Base-by-base conservation (phyloP, 2,329 filamentous ascomycete genomes). In the Phialophora tarda region DNA sequence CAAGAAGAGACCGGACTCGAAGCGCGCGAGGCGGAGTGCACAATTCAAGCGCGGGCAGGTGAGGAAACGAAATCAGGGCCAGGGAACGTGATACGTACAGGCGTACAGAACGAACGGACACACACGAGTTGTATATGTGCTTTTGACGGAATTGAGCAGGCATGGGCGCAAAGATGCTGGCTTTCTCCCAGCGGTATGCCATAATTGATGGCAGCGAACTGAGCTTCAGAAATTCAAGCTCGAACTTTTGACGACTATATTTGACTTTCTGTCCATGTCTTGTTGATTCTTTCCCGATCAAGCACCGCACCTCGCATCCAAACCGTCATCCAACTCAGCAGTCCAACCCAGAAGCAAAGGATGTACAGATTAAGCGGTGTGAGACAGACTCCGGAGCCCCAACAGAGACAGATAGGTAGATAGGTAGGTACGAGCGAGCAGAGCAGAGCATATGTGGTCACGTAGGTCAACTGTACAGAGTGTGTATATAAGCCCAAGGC, bases 1-100 rank as follows among this genome's bases (percentile, higher is more conserved):
- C 12, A 61, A 51, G 59, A 61, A 30, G 24, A 26, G 48, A 23
- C 59, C 59, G 12, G 21, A 26, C n/a, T 61, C 59, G 12, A 54
- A 53, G 21, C 38, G 44, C 17, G 59, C 59, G 6, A 30, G 38
- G 30, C 21, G 59, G n/a, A 44, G 59, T 61, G 59, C 47, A 10
- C 28, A 61, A 12, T 61, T 38, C 32, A 51, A 51, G 47, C 47
- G 47, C 6, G 59, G 48, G 1, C 50, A 53, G 41, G 57, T 26
- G 41, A 59, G 44, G 28, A 50, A 32, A 8, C 57, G 47, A 34
- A 34, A 24, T n/a, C 7, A 24, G 17, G 59, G 28, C n/a, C 12
- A 61, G 30, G 59, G 30, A 53, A 51, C 44, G 53, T 51, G 48
- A 51, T 21, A 2, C 14, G 38, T 6, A 1, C 38, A 8, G 17